Evolutionary conservation across 2,329 filamentous ascomycete species (phyloP).

Genomic region (Fusarium hainanense): DNA sequence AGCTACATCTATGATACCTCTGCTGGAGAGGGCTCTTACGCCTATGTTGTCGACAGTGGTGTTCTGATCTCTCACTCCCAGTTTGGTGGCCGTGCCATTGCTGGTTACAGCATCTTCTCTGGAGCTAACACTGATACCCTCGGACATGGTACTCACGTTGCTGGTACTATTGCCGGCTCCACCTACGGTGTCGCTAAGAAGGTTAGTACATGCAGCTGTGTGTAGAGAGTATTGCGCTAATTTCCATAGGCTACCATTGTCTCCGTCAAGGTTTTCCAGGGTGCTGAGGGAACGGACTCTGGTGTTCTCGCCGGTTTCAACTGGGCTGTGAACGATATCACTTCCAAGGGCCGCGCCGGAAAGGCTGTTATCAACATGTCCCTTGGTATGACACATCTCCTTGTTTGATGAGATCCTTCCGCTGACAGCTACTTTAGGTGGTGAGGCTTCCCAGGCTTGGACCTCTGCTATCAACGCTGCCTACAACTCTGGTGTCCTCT

Average conservation of each 20-base stretch:
- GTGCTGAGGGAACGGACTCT: not conserved
- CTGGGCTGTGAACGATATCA: conserved; percentile 2
- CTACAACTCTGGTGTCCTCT: not conserved
- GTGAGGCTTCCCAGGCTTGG: conserved; percentile 1
- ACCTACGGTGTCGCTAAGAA: not conserved
- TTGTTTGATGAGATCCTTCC: not conserved
- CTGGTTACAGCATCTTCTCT: not conserved
- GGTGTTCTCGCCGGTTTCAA: not conserved
- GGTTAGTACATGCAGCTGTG: not conserved
- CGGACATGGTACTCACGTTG: not conserved
- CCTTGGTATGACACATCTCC: not conserved
- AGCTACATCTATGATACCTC: not conserved
- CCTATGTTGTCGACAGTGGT: not conserved
- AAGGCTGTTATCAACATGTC: not conserved
- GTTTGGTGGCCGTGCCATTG: not conserved
- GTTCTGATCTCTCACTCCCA: not conserved
- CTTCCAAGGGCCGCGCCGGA: not conserved
- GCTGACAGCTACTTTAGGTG: not conserved
- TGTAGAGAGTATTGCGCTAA: not conserved
- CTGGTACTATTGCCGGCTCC: not conserved
- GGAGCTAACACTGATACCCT: not conserved
- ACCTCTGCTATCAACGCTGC: conserved; percentile 1
- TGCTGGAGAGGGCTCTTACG: not conserved
- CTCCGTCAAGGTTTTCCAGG: conserved; percentile 3
- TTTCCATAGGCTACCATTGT: not conserved